Percentiles rank a stretch among this genome's conserved stretches.
These are phyloP conservation scores for Pisolithus marmoratus DNA, from an alignment of 768 basidiomycete genomes.

Conservation along the genomic window DNA sequence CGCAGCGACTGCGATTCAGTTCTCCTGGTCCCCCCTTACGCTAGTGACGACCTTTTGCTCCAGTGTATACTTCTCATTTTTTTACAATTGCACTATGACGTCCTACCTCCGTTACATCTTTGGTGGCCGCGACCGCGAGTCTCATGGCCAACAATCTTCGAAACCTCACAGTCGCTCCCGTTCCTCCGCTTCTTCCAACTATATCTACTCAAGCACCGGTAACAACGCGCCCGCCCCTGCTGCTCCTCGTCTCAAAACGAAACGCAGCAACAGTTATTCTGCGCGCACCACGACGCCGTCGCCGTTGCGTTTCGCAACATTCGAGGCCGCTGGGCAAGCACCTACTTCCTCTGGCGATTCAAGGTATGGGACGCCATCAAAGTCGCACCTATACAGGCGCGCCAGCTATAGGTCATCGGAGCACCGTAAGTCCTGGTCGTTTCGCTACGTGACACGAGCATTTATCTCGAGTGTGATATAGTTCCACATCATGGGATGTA, in stretches of 20 bases:
- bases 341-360: constrained; percentile 26
- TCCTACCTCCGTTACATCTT: constrained; percentile 48
- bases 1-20: constrained; percentile 2
- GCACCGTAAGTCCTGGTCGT: constrained; percentile 34
- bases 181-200: constrained; percentile 34
- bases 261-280: constrained; percentile 36
- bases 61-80: neutral
- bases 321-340: constrained; percentile 23
- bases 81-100: constrained; percentile 34
- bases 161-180: constrained; percentile 41
- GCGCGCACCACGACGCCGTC: constrained; percentile 35
- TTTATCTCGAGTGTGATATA: constrained; percentile 8
- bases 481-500: constrained; percentile 28
- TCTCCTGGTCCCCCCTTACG: constrained; percentile 8
- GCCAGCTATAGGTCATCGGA: constrained; percentile 41
- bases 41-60: constrained; percentile 10
- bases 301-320: constrained; percentile 36
- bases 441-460: neutral
- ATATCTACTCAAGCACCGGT: constrained; percentile 36
- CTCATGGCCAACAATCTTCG: constrained; percentile 22
- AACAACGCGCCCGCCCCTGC: constrained; percentile 30
- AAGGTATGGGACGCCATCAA: constrained; percentile 26
- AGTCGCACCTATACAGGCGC: constrained; percentile 34
- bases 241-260: constrained; percentile 31
- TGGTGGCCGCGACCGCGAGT: constrained; percentile 26